These are phyloP conservation scores for Kalmanozyma brasiliensis DNA, from an alignment of 1,284 basidiomycete species.

Conservation along the genomic window DNA sequence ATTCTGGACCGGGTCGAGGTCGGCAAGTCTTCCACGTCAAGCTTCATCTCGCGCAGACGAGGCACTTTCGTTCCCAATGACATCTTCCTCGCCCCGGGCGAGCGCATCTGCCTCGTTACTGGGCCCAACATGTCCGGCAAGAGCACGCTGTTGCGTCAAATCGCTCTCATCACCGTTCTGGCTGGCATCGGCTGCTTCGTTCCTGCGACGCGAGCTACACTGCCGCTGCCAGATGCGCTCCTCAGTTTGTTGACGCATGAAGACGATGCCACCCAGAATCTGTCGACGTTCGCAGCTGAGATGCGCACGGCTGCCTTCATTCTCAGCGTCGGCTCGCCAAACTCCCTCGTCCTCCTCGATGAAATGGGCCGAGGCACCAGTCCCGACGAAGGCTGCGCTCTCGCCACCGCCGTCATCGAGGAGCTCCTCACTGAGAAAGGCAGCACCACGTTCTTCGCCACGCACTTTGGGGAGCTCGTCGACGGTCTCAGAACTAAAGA, in stretches of 20 bases:
- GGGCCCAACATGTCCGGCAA: slow-evolving; percentile 79
- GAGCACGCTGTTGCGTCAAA: slow-evolving; percentile 88
- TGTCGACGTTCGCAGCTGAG: slow-evolving; percentile 50
- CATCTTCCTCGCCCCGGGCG: slow-evolving; percentile 40
- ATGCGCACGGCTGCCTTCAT: slow-evolving; percentile 69
- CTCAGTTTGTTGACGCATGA: slow-evolving; percentile 90
- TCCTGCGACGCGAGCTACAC: slow-evolving; percentile 28
- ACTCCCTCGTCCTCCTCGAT: slow-evolving; percentile 83
- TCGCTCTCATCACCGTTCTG: slow-evolving; percentile 84
- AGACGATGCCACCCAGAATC: slow-evolving; percentile 73
- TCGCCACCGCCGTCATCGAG: slow-evolving; percentile 92
- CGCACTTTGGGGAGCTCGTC: slow-evolving; percentile 71
- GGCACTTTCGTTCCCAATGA: slow-evolving; percentile 35
- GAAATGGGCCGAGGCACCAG: slow-evolving; percentile 90
- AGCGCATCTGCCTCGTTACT: slow-evolving; percentile 23
- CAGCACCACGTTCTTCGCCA: slow-evolving; percentile 89
- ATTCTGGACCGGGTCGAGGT: slow-evolving; percentile 80
- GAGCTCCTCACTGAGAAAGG: slow-evolving; percentile 75
- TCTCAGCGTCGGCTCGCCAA: slow-evolving; percentile 71
- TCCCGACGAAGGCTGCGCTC: slow-evolving; percentile 84
- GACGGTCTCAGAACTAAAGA: slow-evolving; percentile 33
- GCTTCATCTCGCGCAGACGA: slow-evolving; percentile 15
- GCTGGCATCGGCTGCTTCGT: slow-evolving; percentile 81
- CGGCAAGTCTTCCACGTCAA: slow-evolving; percentile 58
- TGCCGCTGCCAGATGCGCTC: slow-evolving; percentile 81